phyloP scores from a whole-genome alignment of 2,329 filamentous ascomycete species.

The Reticulascus tulasneorum region DNA sequence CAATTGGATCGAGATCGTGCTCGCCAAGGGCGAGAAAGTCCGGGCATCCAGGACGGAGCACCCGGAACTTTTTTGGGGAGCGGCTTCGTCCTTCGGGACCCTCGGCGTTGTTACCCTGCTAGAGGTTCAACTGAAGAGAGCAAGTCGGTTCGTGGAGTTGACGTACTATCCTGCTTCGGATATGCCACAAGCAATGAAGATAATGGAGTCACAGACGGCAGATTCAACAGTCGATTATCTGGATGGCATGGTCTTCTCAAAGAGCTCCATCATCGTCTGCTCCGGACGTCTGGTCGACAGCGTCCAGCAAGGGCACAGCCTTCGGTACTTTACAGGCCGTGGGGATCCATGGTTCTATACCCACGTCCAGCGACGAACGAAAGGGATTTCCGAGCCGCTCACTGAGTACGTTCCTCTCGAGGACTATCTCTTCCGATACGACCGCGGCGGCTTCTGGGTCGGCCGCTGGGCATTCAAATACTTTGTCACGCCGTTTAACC shows the following conservation, averaged over 20 bases:
- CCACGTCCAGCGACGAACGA: slow-evolving; percentile 44
- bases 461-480: slow-evolving; percentile 58
- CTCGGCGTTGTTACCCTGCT: slow-evolving; percentile 58
- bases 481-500: slow-evolving; percentile 48
- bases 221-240: slow-evolving; percentile 45
- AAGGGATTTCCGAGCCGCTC: too few species aligned
- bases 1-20: slow-evolving; percentile 58
- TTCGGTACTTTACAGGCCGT: slow-evolving; percentile 42
- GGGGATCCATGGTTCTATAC: slow-evolving; percentile 64
- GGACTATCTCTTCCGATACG: slow-evolving; percentile 59
- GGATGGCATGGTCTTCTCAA: slow-evolving; percentile 54
- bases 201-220: slow-evolving; percentile 24
- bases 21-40: slow-evolving; percentile 53
- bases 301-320: neutral
- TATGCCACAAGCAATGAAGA: slow-evolving; percentile 37
- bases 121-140: slow-evolving; percentile 51
- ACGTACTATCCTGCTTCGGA: slow-evolving; percentile 45
- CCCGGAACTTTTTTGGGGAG: slow-evolving; percentile 54
- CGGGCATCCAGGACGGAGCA: slow-evolving; percentile 41
- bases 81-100: slow-evolving; percentile 56
- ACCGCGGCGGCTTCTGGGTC: slow-evolving; percentile 63
- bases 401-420: slow-evolving; percentile 22
- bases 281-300: slow-evolving; percentile 39
- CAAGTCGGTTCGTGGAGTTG: slow-evolving; percentile 51
- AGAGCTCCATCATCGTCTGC: slow-evolving; percentile 47